Base-by-base conservation (phyloP, 495 filamentous ascomycete species). In the Aspergillus cristatus region DNA sequence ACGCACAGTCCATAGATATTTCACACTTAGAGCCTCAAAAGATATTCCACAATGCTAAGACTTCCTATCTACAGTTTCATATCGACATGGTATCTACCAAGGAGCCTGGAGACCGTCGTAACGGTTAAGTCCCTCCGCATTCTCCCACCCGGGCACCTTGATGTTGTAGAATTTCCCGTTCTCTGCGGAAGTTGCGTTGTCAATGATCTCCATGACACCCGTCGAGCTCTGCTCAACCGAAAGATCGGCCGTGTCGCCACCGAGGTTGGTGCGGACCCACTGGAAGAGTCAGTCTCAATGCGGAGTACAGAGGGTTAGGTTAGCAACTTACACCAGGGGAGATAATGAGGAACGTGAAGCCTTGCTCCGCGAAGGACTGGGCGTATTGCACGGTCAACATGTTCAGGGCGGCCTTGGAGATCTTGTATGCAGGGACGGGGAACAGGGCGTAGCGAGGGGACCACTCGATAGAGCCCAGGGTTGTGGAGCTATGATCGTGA, bases 381-480 rank as follows among this genome's bases (percentile, higher is more conserved):
- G 62, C 51, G 28, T 63, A 62, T 38, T 65, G 60, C 4, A 60
- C 54, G 7, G 62, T 66, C 10, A 68, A 38, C 42, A 60, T 56
- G 32, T 67, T 63, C 28, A 64, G 35, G 6, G 60, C 60, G 2
- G 62, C 55, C 44, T 68, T 70, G 29, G 51, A 50, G 42, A 68
- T 51, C 32, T 60, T 63, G 44, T 70, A 68, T 7, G 55, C 60
- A 12, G 62, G 58, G 7, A 24, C 41, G 0, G 55, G 54, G 8
- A 45, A 28, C 7, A 34, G 24, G 2, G 33, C 35, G 33, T 46
- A 59, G 5, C 14, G 24, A 0, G 14, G 22, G 1, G 59, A 51
- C 34, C 39, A 38, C 14, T 53, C 37, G 18, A 70, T 66, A 0
- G 70, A 70, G 18, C 66, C 71, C 8, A 73, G 20, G 3, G 57